These are phyloP conservation scores for Trichoderma cornu-damae DNA, from an alignment of 2,329 filamentous ascomycete species.

Conservation along the genomic window DNA sequence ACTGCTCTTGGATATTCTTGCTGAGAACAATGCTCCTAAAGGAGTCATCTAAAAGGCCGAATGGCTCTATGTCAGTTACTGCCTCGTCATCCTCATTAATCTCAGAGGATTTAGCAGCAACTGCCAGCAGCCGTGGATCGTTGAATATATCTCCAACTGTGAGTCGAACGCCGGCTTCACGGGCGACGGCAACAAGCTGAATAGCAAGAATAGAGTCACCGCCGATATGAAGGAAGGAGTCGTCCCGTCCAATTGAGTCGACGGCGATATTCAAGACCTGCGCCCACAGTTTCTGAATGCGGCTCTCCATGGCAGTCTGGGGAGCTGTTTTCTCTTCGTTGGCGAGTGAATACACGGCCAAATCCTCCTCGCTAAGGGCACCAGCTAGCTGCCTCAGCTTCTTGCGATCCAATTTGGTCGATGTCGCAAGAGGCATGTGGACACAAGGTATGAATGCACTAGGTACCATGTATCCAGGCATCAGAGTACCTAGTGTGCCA, in stretches of 20 bases:
- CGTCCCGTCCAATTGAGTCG: slow-evolving; percentile 19
- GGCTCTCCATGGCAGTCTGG: slow-evolving; percentile 24
- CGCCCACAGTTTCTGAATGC: slow-evolving; percentile 32
- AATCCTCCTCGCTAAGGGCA: slow-evolving; percentile 7
- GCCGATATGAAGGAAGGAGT: slow-evolving; percentile 23
- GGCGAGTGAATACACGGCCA: slow-evolving; percentile 24
- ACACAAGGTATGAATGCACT: slow-evolving; percentile 12
- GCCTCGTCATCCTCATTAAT: not conserved
- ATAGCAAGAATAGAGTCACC: slow-evolving; percentile 25
- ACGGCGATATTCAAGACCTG: not conserved
- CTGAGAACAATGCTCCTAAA: not conserved
- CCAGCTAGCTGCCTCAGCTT: not conserved
- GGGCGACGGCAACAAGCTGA: slow-evolving; percentile 19
- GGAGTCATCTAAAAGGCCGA: not conserved
- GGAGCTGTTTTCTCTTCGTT: slow-evolving; percentile 21
- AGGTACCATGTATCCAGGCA: slow-evolving; percentile 15
- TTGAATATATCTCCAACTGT: slow-evolving; percentile 16
- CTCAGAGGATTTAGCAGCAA: slow-evolving; percentile 8
- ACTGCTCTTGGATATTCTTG: not conserved
- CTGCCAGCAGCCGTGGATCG: slow-evolving; percentile 1
- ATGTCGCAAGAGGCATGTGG: slow-evolving; percentile 7
- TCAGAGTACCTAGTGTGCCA: not conserved
- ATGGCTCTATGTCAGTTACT: not conserved
- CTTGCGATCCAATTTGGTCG: slow-evolving; percentile 19
- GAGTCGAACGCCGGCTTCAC: slow-evolving; percentile 4